Evolutionary conservation across 495 filamentous ascomycete genomes (phyloP).

Genomic region (Aspergillus funiculosus): DNA sequence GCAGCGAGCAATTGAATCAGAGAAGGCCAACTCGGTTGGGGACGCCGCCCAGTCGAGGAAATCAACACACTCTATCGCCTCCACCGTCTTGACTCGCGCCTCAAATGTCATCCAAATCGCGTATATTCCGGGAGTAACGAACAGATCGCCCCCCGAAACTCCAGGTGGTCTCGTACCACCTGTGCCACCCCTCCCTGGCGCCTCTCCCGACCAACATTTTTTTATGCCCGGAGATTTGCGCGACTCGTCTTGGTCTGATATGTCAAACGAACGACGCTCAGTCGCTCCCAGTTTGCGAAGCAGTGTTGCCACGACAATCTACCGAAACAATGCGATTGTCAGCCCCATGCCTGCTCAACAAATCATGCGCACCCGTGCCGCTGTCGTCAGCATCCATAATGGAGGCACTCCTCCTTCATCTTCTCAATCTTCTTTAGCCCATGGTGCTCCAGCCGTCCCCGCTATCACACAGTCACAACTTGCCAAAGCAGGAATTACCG

Average conservation of each 20-base stretch:
- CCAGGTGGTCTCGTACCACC: constrained; percentile 82
- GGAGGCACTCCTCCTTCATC: constrained; percentile 34
- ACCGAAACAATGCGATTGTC: constrained; percentile 80
- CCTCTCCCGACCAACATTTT: constrained; percentile 75
- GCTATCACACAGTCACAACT: constrained; percentile 47
- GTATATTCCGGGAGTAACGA: constrained; percentile 96
- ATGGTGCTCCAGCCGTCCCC: constrained; percentile 47
- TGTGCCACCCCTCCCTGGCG: constrained; percentile 83
- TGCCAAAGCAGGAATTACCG: constrained; percentile 36
- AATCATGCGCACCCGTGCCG: constrained; percentile 76
- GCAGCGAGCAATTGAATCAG: constrained; percentile 45
- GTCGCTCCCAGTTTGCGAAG: constrained; percentile 59
- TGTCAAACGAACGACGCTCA: constrained; percentile 60
- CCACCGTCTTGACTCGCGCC: constrained; percentile 88
- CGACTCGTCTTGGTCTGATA: constrained; percentile 74
- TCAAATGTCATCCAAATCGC: constrained; percentile 99
- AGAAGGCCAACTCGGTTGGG: constrained; percentile 51
- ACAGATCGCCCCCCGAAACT: constrained; percentile 75
- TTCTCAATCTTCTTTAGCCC: constrained; percentile 30
- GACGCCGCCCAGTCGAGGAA: constrained; percentile 74
- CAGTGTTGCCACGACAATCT: constrained; percentile 87
- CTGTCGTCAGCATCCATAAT: constrained; percentile 79
- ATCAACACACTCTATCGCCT: constrained; percentile 86
- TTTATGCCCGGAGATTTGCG: constrained; percentile 90
- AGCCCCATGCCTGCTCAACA: constrained; percentile 77